phyloP scores from a whole-genome alignment of 129 eudicot genomes.

The Heracleum sosnowskyi region DNA sequence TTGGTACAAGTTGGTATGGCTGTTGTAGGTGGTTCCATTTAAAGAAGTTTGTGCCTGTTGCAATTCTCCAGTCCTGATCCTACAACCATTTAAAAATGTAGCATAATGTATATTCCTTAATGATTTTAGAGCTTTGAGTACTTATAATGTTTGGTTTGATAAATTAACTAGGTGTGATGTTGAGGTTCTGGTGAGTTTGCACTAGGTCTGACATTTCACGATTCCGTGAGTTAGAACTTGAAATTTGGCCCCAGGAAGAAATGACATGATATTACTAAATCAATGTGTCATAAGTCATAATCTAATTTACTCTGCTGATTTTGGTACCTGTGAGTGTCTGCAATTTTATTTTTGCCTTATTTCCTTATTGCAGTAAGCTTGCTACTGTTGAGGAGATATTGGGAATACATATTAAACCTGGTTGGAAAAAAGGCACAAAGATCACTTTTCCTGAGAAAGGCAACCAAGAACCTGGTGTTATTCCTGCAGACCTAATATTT shows the following conservation, averaged over 20 bases:
- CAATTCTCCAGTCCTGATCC: no score
- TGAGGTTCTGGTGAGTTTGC: background rate
- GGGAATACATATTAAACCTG: constrained; percentile 66
- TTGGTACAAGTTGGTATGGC: no score
- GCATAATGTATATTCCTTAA: background rate
- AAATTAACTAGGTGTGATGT: background rate
- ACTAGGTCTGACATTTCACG: background rate
- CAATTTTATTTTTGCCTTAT: constrained; percentile 1
- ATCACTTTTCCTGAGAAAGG: constrained; percentile 84
- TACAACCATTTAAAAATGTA: no score
- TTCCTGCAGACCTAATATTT: constrained; percentile 73
- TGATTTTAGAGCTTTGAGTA: background rate
- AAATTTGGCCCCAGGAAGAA: background rate
- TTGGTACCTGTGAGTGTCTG: background rate
- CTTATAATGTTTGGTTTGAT: background rate
- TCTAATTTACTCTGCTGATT: no score
- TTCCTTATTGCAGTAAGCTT: constrained; percentile 51
- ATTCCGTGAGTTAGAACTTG: background rate
- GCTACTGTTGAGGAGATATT: constrained; percentile 65
- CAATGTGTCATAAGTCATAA: background rate
- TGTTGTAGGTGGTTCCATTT: no score
- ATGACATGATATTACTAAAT: background rate
- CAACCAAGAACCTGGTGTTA: constrained; percentile 58
- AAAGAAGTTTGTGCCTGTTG: no score
- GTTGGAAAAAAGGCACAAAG: constrained; percentile 86